Evolutionary conservation across 257 asterid species (phyloP).

Genomic region (Fraxinus quadrangulata): DNA sequence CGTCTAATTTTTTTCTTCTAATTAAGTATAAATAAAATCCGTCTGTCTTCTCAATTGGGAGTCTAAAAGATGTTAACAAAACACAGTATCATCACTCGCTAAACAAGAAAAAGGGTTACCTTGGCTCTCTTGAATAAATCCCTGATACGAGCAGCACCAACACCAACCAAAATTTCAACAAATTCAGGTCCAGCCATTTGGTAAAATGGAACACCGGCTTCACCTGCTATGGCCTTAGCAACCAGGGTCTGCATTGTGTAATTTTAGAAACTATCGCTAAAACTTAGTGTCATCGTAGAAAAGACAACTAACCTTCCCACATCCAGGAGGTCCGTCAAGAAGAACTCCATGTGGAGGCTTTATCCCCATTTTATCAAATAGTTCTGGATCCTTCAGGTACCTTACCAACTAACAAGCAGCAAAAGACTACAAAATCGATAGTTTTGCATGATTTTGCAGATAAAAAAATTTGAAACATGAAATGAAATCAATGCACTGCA

Average conservation of each 20-base stretch:
- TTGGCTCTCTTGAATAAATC: slow-evolving; percentile 96
- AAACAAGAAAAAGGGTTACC: slow-evolving; percentile 46
- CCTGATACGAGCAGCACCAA: slow-evolving; percentile 97
- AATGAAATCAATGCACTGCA: slow-evolving; percentile 8
- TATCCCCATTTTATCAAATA: slow-evolving; percentile 94
- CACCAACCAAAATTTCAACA: slow-evolving; percentile 94
- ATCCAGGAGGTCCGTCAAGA: slow-evolving; percentile 99
- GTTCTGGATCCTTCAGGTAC: slow-evolving; percentile 94
- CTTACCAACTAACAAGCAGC: slow-evolving; percentile 68
- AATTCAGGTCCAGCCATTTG: slow-evolving; percentile 99
- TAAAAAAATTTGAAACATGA: not conserved
- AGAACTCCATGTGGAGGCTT: slow-evolving; percentile 99
- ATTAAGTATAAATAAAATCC: too few species aligned
- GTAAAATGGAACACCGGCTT: slow-evolving; percentile 98
- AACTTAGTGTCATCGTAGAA: slow-evolving; percentile 9
- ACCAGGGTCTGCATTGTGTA: slow-evolving; percentile 64
- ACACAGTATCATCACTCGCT: not conserved
- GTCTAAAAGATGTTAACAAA: not conserved
- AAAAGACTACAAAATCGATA: not conserved
- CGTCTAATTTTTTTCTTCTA: not conserved
- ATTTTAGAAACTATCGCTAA: slow-evolving; percentile 12
- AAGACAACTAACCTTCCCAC: slow-evolving; percentile 85
- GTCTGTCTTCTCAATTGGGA: not conserved
- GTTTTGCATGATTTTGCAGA: slow-evolving; percentile 18
- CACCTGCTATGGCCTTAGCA: slow-evolving; percentile 99